phyloP scores from a whole-genome alignment of 2,329 filamentous ascomycete species.

The Chaetomium sp. region DNA sequence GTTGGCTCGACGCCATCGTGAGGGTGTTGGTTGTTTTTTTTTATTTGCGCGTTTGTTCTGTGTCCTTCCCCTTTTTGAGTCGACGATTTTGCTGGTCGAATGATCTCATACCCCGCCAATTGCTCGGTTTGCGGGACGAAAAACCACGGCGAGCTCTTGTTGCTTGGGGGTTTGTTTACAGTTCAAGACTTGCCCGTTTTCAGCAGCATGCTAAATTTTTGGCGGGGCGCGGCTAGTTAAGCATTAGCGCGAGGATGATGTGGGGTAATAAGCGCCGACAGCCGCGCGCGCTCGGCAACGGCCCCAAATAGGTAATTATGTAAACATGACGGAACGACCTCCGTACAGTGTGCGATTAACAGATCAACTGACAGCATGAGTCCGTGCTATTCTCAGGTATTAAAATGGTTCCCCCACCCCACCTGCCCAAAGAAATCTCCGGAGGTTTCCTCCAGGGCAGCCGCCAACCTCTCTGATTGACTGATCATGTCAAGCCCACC shows the following conservation, averaged over 20 bases:
- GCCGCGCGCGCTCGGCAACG: too few relatives aligned
- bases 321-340: too few relatives aligned
- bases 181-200: background rate
- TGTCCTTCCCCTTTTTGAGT: background rate
- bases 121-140: background rate
- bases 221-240: conserved; percentile 3
- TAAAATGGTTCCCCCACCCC: too few relatives aligned
- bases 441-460: too few relatives aligned
- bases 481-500: too few relatives aligned
- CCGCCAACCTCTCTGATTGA: too few relatives aligned
- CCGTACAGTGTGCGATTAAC: too few relatives aligned
- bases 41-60: background rate
- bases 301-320: too few relatives aligned
- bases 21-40: background rate
- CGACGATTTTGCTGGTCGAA: background rate
- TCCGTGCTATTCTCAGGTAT: too few relatives aligned
- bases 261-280: background rate
- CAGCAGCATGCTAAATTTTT: conserved; percentile 4
- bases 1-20: conserved; percentile 56
- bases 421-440: too few relatives aligned
- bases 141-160: background rate
- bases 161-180: background rate
- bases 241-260: conserved; percentile 10
- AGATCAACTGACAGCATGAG: too few relatives aligned
- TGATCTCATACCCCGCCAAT: background rate